phyloP scores from a whole-genome alignment of 2,329 filamentous ascomycete species.

The Didymella pomorum region DNA sequence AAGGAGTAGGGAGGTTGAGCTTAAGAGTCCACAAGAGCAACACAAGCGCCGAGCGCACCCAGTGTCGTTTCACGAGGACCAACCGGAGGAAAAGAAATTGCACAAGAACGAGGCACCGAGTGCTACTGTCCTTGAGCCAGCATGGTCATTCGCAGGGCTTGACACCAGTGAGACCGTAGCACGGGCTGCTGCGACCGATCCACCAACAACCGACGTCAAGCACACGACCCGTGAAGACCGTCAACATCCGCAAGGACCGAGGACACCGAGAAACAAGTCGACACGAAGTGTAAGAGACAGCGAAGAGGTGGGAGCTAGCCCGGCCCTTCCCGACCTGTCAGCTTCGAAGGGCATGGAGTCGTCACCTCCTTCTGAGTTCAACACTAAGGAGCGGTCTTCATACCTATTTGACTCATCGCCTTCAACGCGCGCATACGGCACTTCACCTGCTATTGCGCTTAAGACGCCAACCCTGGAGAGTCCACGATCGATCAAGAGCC shows the following conservation, averaged over 20 bases:
- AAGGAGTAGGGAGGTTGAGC: slow-evolving; percentile 38
- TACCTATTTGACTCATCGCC: slow-evolving; percentile 50
- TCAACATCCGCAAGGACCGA: slow-evolving; percentile 33
- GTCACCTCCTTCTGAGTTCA: slow-evolving; percentile 43
- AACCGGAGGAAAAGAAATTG: slow-evolving; percentile 47
- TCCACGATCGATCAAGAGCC: slow-evolving; percentile 19
- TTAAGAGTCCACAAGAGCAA: slow-evolving; percentile 17
- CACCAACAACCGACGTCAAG: neutral
- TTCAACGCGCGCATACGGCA: slow-evolving; percentile 44
- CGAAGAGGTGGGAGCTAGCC: slow-evolving; percentile 31
- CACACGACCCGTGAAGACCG: slow-evolving; percentile 23
- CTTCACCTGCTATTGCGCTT: slow-evolving; percentile 35
- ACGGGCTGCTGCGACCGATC: slow-evolving; percentile 50
- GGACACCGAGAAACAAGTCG: slow-evolving; percentile 27
- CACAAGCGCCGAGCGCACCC: slow-evolving; percentile 49
- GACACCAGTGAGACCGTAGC: slow-evolving; percentile 58
- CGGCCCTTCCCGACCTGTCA: slow-evolving; percentile 38
- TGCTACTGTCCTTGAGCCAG: slow-evolving; percentile 31
- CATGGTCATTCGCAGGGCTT: slow-evolving; percentile 51
- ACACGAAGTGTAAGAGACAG: slow-evolving; percentile 15
- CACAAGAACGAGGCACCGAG: slow-evolving; percentile 34
- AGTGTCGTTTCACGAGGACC: slow-evolving; percentile 40
- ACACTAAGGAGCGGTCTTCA: slow-evolving; percentile 48
- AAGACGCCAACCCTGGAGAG: slow-evolving; percentile 31
- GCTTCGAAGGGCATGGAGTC: slow-evolving; percentile 27